Conservation (phyloP, 768 basidiomycete species). For the Lyophyllum semitale region DNA sequence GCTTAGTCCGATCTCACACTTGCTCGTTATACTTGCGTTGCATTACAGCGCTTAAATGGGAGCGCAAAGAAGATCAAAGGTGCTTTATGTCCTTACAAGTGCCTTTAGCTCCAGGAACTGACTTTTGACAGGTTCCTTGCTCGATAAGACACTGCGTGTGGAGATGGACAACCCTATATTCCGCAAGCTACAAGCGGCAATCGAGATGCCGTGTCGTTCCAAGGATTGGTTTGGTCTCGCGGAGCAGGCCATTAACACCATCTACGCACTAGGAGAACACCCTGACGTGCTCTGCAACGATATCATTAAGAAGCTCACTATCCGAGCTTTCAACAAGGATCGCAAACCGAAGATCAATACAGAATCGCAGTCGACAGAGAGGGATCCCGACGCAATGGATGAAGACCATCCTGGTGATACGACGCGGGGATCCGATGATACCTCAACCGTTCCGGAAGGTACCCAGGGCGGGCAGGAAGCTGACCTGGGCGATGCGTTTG, state of each 20-base stretch:
- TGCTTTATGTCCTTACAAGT: constrained; percentile 22
- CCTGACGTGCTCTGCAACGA: constrained; percentile 83
- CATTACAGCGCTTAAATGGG: constrained; percentile 88
- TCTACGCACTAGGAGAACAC: constrained; percentile 92
- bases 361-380: constrained; percentile 25
- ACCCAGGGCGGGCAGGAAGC: constrained; percentile 33
- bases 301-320: constrained; percentile 82
- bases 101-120: background rate
- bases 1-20: constrained; percentile 81
- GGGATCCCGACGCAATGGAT: constrained; percentile 55
- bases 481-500: constrained; percentile 81
- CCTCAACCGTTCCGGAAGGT: constrained; percentile 26
- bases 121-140: constrained; percentile 66
- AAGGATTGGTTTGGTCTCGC: constrained; percentile 97
- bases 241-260: constrained; percentile 95
- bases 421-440: constrained; percentile 30
- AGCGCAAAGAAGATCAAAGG: constrained; percentile 98
- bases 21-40: constrained; percentile 92
- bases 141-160: constrained; percentile 82
- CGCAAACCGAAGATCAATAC: constrained; percentile 22
- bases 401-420: constrained; percentile 47
- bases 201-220: constrained; percentile 77
- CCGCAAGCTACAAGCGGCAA: constrained; percentile 74
- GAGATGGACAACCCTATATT: constrained; percentile 90
- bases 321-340: constrained; percentile 59